Conservation (phyloP, 208 protist species). For the Crithidia sp. region DNA sequence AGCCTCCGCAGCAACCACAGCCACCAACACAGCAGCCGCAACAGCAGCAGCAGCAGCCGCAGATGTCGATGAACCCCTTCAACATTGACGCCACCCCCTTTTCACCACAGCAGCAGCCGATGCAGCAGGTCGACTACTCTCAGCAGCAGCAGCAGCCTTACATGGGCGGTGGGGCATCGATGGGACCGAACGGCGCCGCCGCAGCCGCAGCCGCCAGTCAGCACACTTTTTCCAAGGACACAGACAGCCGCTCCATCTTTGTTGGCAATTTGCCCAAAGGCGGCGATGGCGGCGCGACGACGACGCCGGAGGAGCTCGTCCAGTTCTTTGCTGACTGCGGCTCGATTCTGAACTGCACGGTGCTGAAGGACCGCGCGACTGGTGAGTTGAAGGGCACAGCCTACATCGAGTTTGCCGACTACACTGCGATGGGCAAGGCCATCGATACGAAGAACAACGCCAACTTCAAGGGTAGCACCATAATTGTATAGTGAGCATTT, state of each 20-base stretch:
- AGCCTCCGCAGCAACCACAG: conserved; percentile 12
- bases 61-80: neutral
- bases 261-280: conserved; percentile 81
- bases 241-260: conserved; percentile 87
- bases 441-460: conserved; percentile 89
- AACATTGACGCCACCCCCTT: conserved; percentile 29
- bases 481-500: conserved; percentile 85
- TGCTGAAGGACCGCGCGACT: conserved; percentile 79
- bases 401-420: conserved; percentile 85
- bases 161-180: neutral
- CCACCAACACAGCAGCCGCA: conserved; percentile 20
- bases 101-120: conserved; percentile 20
- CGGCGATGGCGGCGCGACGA: conserved; percentile 62
- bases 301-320: conserved; percentile 80
- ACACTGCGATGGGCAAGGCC: conserved; percentile 79
- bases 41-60: conserved; percentile 27
- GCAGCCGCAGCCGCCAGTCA: conserved; percentile 9
- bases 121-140: conserved; percentile 15
- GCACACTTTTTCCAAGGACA: conserved; percentile 81
- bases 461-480: conserved; percentile 83
- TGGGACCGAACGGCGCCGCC: neutral
- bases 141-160: conserved; percentile 17
- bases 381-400: conserved; percentile 84
- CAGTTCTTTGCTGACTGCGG: conserved; percentile 86
- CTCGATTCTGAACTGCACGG: conserved; percentile 81